These are phyloP conservation scores for Corylus heterophylla DNA, from an alignment of 306 rosid genomes.

Conservation along the genomic window DNA sequence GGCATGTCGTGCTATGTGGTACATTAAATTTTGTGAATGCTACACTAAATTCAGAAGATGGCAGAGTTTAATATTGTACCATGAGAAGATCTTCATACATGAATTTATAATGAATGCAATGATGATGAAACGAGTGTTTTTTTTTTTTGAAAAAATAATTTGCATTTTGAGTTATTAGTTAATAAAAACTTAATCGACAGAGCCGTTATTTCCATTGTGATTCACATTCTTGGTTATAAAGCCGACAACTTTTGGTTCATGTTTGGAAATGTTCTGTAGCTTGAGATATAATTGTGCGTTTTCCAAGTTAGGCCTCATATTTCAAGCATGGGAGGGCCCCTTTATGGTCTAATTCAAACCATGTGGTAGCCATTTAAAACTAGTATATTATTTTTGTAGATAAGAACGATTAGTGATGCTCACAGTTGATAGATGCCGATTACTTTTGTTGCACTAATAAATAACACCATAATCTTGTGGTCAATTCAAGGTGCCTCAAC, in stretches of 20 bases:
- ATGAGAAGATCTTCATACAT: too few relatives aligned
- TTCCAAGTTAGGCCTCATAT: neutral
- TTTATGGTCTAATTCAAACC: neutral
- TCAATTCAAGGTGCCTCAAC: neutral
- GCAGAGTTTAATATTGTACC: too few relatives aligned
- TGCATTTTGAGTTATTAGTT: too few relatives aligned
- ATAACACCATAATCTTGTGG: neutral
- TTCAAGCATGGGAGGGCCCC: neutral
- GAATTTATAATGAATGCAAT: too few relatives aligned
- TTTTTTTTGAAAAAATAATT: too few relatives aligned
- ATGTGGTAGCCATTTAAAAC: neutral
- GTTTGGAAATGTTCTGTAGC: neutral
- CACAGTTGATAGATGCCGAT: neutral
- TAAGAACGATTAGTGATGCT: neutral
- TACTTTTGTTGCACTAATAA: neutral
- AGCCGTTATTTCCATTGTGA: neutral
- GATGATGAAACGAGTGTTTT: too few relatives aligned
- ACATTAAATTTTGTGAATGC: neutral
- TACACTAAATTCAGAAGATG: too few relatives aligned
- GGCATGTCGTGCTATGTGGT: neutral
- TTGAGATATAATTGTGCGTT: neutral
- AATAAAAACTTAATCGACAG: too few relatives aligned
- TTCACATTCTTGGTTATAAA: neutral
- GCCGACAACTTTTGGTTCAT: neutral
- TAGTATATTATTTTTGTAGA: neutral